Base-by-base conservation (phyloP, 768 basidiomycete genomes). In the Neoboletus magnificus region DNA sequence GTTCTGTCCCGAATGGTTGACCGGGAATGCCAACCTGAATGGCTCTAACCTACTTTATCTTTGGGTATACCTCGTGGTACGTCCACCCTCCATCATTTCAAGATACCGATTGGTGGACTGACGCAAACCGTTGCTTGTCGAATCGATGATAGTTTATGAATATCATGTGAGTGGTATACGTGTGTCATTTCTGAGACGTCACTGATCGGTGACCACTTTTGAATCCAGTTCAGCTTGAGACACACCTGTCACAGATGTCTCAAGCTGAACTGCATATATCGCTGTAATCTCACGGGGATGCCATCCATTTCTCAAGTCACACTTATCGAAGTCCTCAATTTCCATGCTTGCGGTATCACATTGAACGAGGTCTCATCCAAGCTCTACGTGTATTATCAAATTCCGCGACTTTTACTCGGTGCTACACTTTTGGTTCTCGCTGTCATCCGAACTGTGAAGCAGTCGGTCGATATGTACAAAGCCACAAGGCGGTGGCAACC, bases 1-100 rank as follows among this genome's bases (percentile, higher is more conserved):
- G 4, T 93, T 93, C 72, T 86, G 84, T 64, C 91, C 91, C 1
- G 91, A 92, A 71, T 92, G 89, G 89, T 73, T 93, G 46, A 84
- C 80, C 1, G 89, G 87, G 20, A 87, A 82, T 63, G 82, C 84
- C 1, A 88, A 79, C 67, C 71, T 93, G 50, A 78, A 87, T 63
- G 89, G 82, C 0, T 86, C 85, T 8, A 89, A 90, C 62, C 73
- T 76, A 27, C 71, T 91, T 36, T 80, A 84, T 65, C 77, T 91
- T 50, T 93, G 89, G 89, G 84, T 91, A 11, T 91, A 92, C 72
- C 84, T 92, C 39, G 66, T 85, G 56, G 89, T 92, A 66, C 62
- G 87, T 78, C n/a, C 22, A 18, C 15, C 55, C 54, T 9, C 29
- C 44, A n/a, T n/a, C n/a, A 22, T n/a, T n/a, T n/a, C n/a, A 0